Evolutionary conservation across 768 basidiomycete species (phyloP).

Genomic region (Sporobolomyces phaffii): DNA sequence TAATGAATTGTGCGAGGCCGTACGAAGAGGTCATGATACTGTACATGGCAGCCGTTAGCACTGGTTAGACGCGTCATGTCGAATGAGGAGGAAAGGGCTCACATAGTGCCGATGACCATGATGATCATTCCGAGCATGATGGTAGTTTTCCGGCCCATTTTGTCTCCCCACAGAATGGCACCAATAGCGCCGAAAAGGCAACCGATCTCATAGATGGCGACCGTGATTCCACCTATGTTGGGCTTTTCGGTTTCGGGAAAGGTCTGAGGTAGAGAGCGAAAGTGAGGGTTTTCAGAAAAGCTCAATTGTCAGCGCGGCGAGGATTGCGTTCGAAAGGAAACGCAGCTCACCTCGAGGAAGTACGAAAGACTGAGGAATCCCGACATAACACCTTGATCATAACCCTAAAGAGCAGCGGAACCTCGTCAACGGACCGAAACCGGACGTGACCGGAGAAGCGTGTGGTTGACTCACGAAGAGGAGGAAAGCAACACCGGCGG

Average conservation of each 20-base stretch:
- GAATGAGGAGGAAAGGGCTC: background rate
- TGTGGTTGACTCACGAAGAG: background rate
- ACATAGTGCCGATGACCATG: slow-evolving; percentile 22
- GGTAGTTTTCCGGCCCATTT: slow-evolving; percentile 37
- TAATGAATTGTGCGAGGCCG: slow-evolving; percentile 38
- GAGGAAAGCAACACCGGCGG: background rate
- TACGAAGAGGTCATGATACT: slow-evolving; percentile 36
- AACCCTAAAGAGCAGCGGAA: background rate
- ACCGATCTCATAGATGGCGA: slow-evolving; percentile 24
- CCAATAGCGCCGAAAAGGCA: slow-evolving; percentile 41
- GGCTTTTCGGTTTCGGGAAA: background rate
- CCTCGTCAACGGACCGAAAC: background rate
- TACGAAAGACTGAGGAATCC: background rate
- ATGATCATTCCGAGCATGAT: slow-evolving; percentile 40
- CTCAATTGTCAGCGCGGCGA: no score
- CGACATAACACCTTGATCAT: slow-evolving; percentile 9
- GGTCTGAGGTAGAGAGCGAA: background rate
- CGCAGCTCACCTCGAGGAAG: slow-evolving; percentile 6
- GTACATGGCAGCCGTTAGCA: no score
- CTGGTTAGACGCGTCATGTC: no score
- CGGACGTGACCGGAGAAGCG: background rate
- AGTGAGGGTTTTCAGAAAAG: no score
- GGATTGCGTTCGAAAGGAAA: no score
- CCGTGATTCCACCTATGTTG: slow-evolving; percentile 2
- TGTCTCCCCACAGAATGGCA: slow-evolving; percentile 39